Percentiles rank a stretch among this genome's conserved stretches.
Evolutionary conservation across 371 early-diverging fungal species (phyloP).

Genomic region (Funneliformis caledonium): DNA sequence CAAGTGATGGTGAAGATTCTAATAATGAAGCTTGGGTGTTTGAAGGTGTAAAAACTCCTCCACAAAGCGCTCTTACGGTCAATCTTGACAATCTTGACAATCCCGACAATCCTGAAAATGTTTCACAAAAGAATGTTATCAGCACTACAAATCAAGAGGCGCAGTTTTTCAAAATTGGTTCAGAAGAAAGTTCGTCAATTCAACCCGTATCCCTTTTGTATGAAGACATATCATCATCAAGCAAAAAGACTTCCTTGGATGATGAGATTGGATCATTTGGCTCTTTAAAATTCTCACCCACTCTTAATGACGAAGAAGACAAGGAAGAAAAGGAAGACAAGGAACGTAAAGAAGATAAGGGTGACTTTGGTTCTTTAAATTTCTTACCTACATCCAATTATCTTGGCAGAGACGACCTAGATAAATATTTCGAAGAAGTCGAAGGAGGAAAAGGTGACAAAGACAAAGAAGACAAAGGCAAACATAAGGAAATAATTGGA

Average conservation of each 20-base stretch:
- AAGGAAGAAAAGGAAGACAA: no score
- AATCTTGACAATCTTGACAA: background rate
- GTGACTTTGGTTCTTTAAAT: no score
- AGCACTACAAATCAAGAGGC: background rate
- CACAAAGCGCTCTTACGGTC: no score
- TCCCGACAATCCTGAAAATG: background rate
- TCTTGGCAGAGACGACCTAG: background rate
- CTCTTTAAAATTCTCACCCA: no score
- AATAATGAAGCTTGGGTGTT: slow-evolving; percentile 6
- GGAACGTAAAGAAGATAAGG: no score
- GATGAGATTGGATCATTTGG: no score
- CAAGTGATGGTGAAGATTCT: background rate
- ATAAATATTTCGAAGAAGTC: slow-evolving; percentile 9
- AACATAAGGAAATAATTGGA: background rate
- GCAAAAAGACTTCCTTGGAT: background rate
- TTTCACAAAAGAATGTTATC: background rate
- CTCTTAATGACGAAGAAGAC: no score
- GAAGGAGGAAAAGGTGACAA: background rate
- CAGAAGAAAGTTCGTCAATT: background rate
- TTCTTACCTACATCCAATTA: no score
- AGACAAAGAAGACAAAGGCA: background rate
- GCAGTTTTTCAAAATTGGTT: background rate
- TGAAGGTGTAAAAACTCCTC: background rate
- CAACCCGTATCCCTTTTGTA: no score
- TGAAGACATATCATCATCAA: background rate